Conservation (phyloP, 352 stramenopile genomes). For the Phytopythium montanum region DNA sequence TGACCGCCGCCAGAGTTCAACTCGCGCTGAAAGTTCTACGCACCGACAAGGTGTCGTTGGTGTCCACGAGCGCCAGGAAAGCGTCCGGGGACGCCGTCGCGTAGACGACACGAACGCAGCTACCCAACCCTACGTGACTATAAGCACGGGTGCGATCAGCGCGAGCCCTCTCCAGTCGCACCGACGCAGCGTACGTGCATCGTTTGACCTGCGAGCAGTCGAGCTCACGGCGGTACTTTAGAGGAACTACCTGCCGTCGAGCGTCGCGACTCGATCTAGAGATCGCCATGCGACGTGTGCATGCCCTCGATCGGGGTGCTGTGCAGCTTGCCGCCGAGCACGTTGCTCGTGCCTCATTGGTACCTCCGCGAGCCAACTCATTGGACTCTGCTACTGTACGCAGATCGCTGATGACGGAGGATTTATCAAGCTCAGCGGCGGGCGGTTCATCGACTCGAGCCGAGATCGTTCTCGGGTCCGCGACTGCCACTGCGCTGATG, state of each 20-base stretch:
- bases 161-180: not conserved
- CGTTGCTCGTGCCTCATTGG: conserved; percentile 97
- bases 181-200: too few relatives aligned
- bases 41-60: conserved; percentile 96
- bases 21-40: too few relatives aligned
- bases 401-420: too few relatives aligned
- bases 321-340: conserved; percentile 95
- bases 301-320: conserved; percentile 96
- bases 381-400: too few relatives aligned
- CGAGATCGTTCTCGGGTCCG: too few relatives aligned
- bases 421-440: too few relatives aligned
- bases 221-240: conserved; percentile 80
- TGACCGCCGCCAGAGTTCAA: too few relatives aligned
- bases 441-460: too few relatives aligned
- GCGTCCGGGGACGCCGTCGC: conserved; percentile 95
- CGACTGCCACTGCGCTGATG: too few relatives aligned
- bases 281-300: conserved; percentile 91
- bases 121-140: conserved; percentile 89
- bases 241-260: conserved; percentile 79
- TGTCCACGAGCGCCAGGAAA: conserved; percentile 98
- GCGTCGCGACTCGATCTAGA: conserved; percentile 59
- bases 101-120: conserved; percentile 98
- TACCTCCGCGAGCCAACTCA: too few relatives aligned
- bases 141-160: conserved; percentile 5
- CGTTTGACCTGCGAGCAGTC: conserved; percentile 72